Conservation (phyloP, 768 basidiomycete species). For the Saitozyma sp. region DNA sequence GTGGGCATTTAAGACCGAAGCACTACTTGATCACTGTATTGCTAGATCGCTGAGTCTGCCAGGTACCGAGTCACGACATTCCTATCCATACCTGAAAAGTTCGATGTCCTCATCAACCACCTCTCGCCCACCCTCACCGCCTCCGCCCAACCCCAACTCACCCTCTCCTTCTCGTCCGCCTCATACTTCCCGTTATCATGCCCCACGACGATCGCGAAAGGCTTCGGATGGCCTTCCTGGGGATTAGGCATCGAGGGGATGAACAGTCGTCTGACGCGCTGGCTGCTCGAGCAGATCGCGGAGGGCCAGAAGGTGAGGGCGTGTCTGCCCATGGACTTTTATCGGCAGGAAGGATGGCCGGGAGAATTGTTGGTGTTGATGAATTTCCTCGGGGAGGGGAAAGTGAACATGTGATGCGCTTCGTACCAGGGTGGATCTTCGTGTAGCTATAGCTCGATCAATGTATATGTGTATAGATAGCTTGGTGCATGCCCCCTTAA, state of each 20-base stretch:
- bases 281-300: slow-evolving; percentile 60
- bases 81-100: slow-evolving; percentile 80
- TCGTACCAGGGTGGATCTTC: no score
- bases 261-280: slow-evolving; percentile 70
- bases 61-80: slow-evolving; percentile 83
- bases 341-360: slow-evolving; percentile 27
- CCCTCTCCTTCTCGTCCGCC: slow-evolving; percentile 80
- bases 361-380: slow-evolving; percentile 33
- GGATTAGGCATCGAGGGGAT: slow-evolving; percentile 83
- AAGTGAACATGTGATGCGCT: no score
- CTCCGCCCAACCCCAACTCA: slow-evolving; percentile 52
- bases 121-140: slow-evolving; percentile 48
- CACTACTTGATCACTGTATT: neutral
- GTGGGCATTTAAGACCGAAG: neutral
- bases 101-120: slow-evolving; percentile 50
- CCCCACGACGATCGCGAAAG: slow-evolving; percentile 73
- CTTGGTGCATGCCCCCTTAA: neutral
- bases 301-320: slow-evolving; percentile 24
- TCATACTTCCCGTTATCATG: slow-evolving; percentile 75
- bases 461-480: neutral
- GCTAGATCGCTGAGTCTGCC: neutral
- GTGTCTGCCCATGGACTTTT: slow-evolving; percentile 38
- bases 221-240: slow-evolving; percentile 76
- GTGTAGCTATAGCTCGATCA: no score
- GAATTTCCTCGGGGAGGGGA: slow-evolving; percentile 21